Conservation (phyloP, 768 basidiomycete species). For the Brasilioporus rufonigricans region DNA sequence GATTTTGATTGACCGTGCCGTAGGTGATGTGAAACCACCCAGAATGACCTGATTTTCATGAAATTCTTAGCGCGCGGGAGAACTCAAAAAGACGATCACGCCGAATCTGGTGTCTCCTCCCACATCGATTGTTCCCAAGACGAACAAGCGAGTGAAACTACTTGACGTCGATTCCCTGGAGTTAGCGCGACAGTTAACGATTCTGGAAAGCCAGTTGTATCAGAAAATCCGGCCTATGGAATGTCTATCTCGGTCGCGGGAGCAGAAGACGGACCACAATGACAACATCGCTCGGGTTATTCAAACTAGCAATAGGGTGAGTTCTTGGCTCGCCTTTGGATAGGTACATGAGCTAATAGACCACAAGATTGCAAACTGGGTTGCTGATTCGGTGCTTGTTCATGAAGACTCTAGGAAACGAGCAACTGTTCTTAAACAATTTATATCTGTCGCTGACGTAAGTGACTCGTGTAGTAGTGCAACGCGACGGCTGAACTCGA, state of each 20-base stretch:
- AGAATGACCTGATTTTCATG: conserved; percentile 12
- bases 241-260: conserved; percentile 81
- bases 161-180: conserved; percentile 87
- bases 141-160: conserved; percentile 71
- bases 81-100: conserved; percentile 53
- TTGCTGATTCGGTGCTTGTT: conserved; percentile 77
- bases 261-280: conserved; percentile 66
- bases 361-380: conserved; percentile 88
- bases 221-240: conserved; percentile 88
- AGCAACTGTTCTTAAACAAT: conserved; percentile 79
- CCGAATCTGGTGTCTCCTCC: conserved; percentile 64
- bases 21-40: conserved; percentile 39
- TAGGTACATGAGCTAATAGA: neutral
- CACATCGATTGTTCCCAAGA: conserved; percentile 70
- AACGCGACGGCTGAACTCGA: neutral
- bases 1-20: conserved; percentile 73
- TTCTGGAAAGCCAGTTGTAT: conserved; percentile 85
- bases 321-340: conserved; percentile 16
- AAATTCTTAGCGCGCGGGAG: conserved; percentile 47
- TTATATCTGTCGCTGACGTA: conserved; percentile 90
- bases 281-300: conserved; percentile 90
- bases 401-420: conserved; percentile 84
- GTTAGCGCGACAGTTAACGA: conserved; percentile 88
- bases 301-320: conserved; percentile 80
- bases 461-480: conserved; percentile 29